Evolutionary conservation across 106 monocot species (phyloP).

Genomic region (Posidonia australis): DNA sequence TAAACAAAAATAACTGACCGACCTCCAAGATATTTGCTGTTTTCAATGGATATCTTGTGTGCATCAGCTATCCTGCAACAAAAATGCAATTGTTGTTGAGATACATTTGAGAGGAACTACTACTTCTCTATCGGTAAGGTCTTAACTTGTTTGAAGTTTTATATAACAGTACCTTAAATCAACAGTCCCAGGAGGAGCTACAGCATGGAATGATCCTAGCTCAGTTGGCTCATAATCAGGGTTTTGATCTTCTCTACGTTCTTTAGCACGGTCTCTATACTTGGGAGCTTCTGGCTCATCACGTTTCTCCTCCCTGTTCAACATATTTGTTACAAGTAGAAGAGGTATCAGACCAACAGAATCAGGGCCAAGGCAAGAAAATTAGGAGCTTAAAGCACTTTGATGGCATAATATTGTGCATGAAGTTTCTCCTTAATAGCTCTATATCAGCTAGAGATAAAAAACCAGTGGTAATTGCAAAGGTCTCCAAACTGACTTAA

Average conservation of each 20-base stretch:
- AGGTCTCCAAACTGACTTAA: too few species aligned
- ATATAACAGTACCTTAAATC: constrained; percentile 46
- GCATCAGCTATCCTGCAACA: constrained; percentile 65
- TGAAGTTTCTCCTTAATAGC: too few species aligned
- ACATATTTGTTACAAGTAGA: not conserved
- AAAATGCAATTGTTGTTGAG: not conserved
- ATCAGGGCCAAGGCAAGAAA: too few species aligned
- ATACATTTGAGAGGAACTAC: not conserved
- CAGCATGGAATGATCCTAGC: constrained; percentile 90
- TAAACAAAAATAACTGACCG: constrained; percentile 11
- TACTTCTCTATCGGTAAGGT: not conserved
- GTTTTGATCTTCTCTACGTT: constrained; percentile 94
- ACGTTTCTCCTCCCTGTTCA: constrained; percentile 76
- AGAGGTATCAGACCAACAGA: too few species aligned
- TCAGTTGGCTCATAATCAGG: constrained; percentile 96
- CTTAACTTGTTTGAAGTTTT: too few species aligned
- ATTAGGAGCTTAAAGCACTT: constrained; percentile 3
- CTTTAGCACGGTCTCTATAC: constrained; percentile 97
- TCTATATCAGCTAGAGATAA: too few species aligned
- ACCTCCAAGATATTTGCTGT: constrained; percentile 99
- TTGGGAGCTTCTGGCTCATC: constrained; percentile 77
- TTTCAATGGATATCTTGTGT: constrained; percentile 94
- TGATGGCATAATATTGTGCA: too few species aligned
- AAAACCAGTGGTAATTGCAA: too few species aligned
- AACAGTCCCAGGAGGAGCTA: constrained; percentile 81